Percentiles rank a stretch among this genome's conserved stretches.
These are phyloP conservation scores for Exophiala dermatitidis DNA, from an alignment of 2,329 filamentous ascomycete species.

Conservation along the genomic window DNA sequence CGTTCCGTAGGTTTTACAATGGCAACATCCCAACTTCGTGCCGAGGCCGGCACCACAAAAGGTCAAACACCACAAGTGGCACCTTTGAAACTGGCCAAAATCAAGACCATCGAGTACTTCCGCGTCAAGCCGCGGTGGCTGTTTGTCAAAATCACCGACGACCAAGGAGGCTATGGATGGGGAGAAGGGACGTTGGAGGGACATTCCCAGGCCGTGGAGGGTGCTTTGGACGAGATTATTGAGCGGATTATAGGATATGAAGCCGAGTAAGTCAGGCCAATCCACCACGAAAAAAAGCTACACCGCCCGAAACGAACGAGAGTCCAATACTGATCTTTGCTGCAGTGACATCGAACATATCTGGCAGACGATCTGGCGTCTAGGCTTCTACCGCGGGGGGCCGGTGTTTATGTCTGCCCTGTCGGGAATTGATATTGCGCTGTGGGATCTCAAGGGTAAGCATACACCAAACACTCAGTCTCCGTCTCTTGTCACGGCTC, in stretches of 20 bases:
- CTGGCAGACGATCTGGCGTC: slow-evolving; percentile 59
- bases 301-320: not conserved
- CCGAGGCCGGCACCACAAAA: slow-evolving; percentile 10
- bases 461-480: not conserved
- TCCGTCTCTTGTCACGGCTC: too few relatives aligned
- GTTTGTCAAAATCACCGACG: slow-evolving; percentile 68
- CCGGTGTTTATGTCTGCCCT: slow-evolving; percentile 75
- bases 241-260: slow-evolving; percentile 58
- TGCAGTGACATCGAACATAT: slow-evolving; percentile 64
- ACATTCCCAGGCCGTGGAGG: slow-evolving; percentile 66
- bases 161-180: slow-evolving; percentile 59
- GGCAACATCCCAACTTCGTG: slow-evolving; percentile 20
- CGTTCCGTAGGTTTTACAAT: slow-evolving; percentile 1
- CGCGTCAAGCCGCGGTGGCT: slow-evolving; percentile 68
- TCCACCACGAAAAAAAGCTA: too few relatives aligned
- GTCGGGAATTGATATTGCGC: slow-evolving; percentile 68
- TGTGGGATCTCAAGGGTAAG: slow-evolving; percentile 67
- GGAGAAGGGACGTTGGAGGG: slow-evolving; percentile 69
- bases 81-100: slow-evolving; percentile 30
- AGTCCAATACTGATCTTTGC: not conserved
- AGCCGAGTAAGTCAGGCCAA: slow-evolving; percentile 62
- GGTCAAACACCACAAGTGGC: slow-evolving; percentile 6
- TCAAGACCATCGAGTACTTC: slow-evolving; percentile 64
- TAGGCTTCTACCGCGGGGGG: slow-evolving; percentile 68
- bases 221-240: slow-evolving; percentile 61